Evolutionary conservation across 306 rosid genomes (phyloP), one percentile per base, ranked within the genome.

Genomic region (Cicer bijugum): DNA sequence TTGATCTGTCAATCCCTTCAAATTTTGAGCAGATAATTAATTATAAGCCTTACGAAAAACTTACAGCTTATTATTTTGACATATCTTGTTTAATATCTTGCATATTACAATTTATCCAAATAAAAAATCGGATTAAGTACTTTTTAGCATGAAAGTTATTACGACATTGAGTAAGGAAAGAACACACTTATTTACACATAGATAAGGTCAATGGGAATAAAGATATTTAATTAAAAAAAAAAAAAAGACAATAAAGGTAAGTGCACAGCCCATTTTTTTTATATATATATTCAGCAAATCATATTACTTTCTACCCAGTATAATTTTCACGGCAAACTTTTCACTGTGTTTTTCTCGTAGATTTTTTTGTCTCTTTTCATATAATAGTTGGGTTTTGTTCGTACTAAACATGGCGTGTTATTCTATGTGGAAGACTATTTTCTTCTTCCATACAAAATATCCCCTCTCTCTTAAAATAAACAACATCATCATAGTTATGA

Each of bases 401-500:
- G 11, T 9, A 44, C 12, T 44, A 44, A 8, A 12, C 52, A 12
- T 12, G 16, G 52, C 17, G 17, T 12, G 16, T 5, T 6, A 6
- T 47, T 47, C n/a, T 12, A 47, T 47, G 4, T 47, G 53, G 6
- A 48, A n/a, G 14, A 48, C 6, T 48, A n/a, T 48, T n/a, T n/a
- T 2, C 55, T 48, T 47, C 52, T 47, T 47, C 52, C 16, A 0
- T 11, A 14, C 20, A 57, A 57, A 20, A 23, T 57, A 5, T 8
- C 20, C 23, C 5, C n/a, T 4, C 45, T 12, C 59, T 12, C 15
- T 48, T 15, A 68, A 48, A 69, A 48, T 48, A 33, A 23, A 39
- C n/a, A 62, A 38, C 47, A 39, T 4, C n/a, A 63, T 39, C 35
- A 40, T 63, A 8, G 14, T 40, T 67, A 66, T 66, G 38, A 65